These are phyloP conservation scores for Trypanosoma congolense DNA, from an alignment of 208 protist genomes.

Conservation along the genomic window DNA sequence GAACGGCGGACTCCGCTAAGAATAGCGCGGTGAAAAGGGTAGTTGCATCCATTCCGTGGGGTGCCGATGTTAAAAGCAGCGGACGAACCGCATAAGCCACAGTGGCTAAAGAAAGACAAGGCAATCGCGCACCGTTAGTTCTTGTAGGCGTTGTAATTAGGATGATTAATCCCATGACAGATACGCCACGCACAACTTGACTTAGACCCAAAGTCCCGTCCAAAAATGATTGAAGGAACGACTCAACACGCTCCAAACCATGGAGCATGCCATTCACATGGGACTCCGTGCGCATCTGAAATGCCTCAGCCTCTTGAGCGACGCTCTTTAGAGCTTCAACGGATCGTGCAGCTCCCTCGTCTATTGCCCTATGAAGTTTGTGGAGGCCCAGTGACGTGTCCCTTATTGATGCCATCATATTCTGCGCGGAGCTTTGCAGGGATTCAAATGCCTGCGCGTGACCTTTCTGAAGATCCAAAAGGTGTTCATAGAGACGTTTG, in stretches of 20 bases:
- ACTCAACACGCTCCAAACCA: slow-evolving; percentile 48
- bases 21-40: slow-evolving; percentile 23
- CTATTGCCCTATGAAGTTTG: slow-evolving; percentile 8
- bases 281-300: slow-evolving; percentile 39
- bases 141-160: slow-evolving; percentile 34
- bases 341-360: slow-evolving; percentile 14
- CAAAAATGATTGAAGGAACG: slow-evolving; percentile 33
- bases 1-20: slow-evolving; percentile 13
- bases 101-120: slow-evolving; percentile 33
- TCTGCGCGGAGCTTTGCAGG: slow-evolving; percentile 24
- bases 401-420: slow-evolving; percentile 26
- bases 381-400: slow-evolving; percentile 20
- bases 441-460: slow-evolving; percentile 34
- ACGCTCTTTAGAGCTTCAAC: slow-evolving; percentile 9
- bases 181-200: slow-evolving; percentile 16
- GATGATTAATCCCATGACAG: slow-evolving; percentile 22
- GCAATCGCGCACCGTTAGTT: slow-evolving; percentile 50
- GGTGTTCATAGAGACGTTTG: slow-evolving; percentile 24
- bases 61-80: slow-evolving; percentile 22
- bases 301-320: slow-evolving; percentile 24
- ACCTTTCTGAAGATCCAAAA: slow-evolving; percentile 29
- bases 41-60: slow-evolving; percentile 15
- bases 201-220: slow-evolving; percentile 26
- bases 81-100: slow-evolving; percentile 27
- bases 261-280: slow-evolving; percentile 41